phyloP scores from a whole-genome alignment of 768 basidiomycete species.

The Dictyophora rubrovolvata region DNA sequence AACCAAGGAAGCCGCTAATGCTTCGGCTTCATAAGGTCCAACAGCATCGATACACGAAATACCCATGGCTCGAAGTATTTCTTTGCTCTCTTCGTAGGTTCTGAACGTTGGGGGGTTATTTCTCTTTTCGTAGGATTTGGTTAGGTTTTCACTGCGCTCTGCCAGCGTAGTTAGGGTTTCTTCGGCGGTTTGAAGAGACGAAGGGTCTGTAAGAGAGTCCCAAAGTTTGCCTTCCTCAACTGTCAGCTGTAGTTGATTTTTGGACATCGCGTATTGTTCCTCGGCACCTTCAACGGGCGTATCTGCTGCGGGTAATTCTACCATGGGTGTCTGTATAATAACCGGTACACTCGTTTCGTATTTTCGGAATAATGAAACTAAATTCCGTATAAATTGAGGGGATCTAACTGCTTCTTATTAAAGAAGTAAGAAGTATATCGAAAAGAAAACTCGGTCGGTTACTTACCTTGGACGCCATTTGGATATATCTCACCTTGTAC shows the following conservation, averaged over 20 bases:
- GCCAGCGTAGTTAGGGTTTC: conserved; percentile 26
- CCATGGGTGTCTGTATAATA: not conserved
- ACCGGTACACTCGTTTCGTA: not conserved
- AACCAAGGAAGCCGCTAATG: conserved; percentile 70
- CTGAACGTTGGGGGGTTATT: conserved; percentile 47
- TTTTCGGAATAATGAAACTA: not conserved
- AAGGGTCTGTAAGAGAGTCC: conserved; percentile 28
- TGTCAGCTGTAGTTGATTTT: conserved; percentile 48
- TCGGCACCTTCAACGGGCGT: not conserved
- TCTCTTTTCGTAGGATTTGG: conserved; percentile 55
- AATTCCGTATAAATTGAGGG: not conserved
- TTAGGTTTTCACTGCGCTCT: conserved; percentile 45
- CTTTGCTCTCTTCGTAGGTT: conserved; percentile 63
- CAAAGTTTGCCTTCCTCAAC: conserved; percentile 54
- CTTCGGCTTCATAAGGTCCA: conserved; percentile 76
- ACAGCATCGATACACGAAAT: conserved; percentile 61
- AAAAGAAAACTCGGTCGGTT: too few species aligned
- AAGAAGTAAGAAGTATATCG: too few species aligned
- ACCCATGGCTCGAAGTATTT: conserved; percentile 71
- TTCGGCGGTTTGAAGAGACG: conserved; percentile 13
- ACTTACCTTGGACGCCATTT: not conserved
- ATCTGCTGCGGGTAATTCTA: not conserved
- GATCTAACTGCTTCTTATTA: not conserved
- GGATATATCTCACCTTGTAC: not conserved
- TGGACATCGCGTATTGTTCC: conserved; percentile 29